A percentile compares a stretch with the other conserved stretches of the same genome.
phyloP scores from a whole-genome alignment of 2,329 filamentous ascomycete species.

The Ceratocystis lukuohia region DNA sequence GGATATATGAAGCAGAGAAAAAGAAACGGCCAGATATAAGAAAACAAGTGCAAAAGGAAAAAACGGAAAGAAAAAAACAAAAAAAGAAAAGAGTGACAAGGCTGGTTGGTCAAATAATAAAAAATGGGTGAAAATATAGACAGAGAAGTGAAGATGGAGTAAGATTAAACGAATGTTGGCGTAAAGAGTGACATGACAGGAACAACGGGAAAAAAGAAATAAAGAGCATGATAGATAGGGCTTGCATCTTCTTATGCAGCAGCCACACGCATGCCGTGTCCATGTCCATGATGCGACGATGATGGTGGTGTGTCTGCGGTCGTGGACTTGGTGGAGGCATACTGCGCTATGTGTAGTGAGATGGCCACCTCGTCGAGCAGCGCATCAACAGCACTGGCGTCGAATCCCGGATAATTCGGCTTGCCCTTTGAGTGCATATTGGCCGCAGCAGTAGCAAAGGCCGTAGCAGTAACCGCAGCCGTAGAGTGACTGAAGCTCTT shows the following conservation, averaged over 20 bases:
- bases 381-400: constrained; percentile 11
- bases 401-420: background rate
- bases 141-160: background rate
- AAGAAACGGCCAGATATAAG: background rate
- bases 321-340: background rate
- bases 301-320: background rate
- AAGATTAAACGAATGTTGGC: constrained; percentile 5
- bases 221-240: background rate
- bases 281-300: constrained; percentile 1
- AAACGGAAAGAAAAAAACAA: background rate
- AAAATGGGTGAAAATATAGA: background rate
- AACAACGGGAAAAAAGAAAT: constrained; percentile 9
- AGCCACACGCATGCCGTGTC: background rate
- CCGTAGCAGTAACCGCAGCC: background rate
- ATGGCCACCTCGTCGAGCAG: constrained; percentile 17
- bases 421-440: background rate
- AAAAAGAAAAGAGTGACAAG: background rate
- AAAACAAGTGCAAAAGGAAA: no score
- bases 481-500: constrained; percentile 4
- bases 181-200: background rate
- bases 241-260: background rate
- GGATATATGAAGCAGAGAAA: background rate
- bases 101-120: background rate
- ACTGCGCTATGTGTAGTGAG: constrained; percentile 15
- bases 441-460: background rate